Conservation (phyloP, 2,329 filamentous ascomycete species). For the Basipetospora chlamydospora region DNA sequence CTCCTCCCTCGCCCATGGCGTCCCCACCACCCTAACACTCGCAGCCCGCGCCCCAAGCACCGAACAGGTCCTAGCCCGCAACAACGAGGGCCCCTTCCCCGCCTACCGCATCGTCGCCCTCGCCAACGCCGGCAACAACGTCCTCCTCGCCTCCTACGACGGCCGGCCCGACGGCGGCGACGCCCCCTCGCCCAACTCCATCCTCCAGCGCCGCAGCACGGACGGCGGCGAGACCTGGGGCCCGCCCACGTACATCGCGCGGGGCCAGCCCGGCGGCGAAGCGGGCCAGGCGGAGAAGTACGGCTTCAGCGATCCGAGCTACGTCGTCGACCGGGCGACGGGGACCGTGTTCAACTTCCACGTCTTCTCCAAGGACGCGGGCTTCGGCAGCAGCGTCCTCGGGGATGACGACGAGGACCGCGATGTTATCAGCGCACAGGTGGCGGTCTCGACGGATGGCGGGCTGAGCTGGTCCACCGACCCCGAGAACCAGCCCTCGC, state of each 20-base stretch:
- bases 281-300: too few relatives aligned
- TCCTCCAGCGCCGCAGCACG: slow-evolving; percentile 3
- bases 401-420: not conserved
- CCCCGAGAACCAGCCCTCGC: not conserved
- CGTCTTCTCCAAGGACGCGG: slow-evolving; percentile 3
- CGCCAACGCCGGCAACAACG: not conserved
- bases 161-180: not conserved
- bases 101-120: slow-evolving; percentile 3
- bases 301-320: slow-evolving; percentile 4
- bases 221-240: slow-evolving; percentile 2
- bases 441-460: slow-evolving; percentile 1
- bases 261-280: not conserved
- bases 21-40: too few relatives aligned
- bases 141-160: slow-evolving; percentile 1
- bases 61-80: not conserved
- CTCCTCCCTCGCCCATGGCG: too few relatives aligned
- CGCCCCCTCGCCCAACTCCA: not conserved
- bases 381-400: not conserved
- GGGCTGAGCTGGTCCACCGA: slow-evolving; percentile 1
- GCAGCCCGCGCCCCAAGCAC: too few relatives aligned
- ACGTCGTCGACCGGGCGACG: not conserved
- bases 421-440: not conserved
- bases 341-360: slow-evolving; percentile 3
- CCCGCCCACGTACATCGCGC: not conserved
- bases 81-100: not conserved